Base-by-base conservation (phyloP, 2,329 filamentous ascomycete genomes). In the Colletotrichum acutatum region DNA sequence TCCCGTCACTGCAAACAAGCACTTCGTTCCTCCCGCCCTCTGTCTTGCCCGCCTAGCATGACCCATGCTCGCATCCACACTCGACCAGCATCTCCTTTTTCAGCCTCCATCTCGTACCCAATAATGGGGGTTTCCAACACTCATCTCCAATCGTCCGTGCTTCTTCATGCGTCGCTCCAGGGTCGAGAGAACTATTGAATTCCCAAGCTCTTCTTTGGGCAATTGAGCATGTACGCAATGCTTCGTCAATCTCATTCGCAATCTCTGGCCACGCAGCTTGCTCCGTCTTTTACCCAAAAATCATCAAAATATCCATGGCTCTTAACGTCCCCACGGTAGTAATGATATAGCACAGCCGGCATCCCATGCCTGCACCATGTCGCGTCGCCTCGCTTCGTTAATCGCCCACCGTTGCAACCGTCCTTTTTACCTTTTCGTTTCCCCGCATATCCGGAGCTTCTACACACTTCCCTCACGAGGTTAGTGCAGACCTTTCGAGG, bases 91-190 rank as follows among this genome's bases (percentile, higher is more conserved):
- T 49, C 71, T 57, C 61, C 66, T 72, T 63, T 63, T 72, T 66
- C 66, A 72, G 71, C 71, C 66, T 72, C 71, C 56, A 61, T 58
- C 66, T 70, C 60, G 66, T 70, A 72, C 68, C 68, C 62, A 67
- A 66, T 57, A 53, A 68, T 63, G 57, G 59, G 46, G 19, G 52
- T 42, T 58, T 54, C 54, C 53, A 64, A 71, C 11, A 66, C 72
- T 75, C 74, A 74, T 75, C 72, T 75, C 74, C 65, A 74, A 46
- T 19, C 53, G 72, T 74, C 74, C 37, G 72, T 75, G 74, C 72
- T 68, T 58, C 61, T 72, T 74, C 65, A 75, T 75, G 72, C 74
- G 42, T 49, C 37, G 22, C 24, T 26, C 71, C 60, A 57, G 71
- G 56, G 56, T 58, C 49, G 30, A 8, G 22, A 30, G n/a, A 28